Evolutionary conservation across 2,329 filamentous ascomycete species (phyloP), one percentile per base, ranked within the genome.

Genomic region (Chaetomium strumarium): DNA sequence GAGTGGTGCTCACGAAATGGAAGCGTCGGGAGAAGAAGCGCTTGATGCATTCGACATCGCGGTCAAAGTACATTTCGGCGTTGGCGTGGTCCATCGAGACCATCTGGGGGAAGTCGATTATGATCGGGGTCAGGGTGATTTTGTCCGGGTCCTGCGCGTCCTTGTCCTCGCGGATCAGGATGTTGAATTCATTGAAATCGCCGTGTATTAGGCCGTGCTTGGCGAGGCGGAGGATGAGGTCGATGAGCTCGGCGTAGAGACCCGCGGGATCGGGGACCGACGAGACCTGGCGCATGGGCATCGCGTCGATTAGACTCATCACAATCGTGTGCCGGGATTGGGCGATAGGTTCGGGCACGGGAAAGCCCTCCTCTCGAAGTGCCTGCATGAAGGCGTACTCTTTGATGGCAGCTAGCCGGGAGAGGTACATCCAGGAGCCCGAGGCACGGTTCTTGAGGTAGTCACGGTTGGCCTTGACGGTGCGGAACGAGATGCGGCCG

Each of bases 141-240:
- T 65, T 67, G 51, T 13, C 53, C 38, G 14, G 53, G 10, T 56
- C 51, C 0, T 31, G 37, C 16, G 55, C 40, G 43, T 56, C 43
- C 47, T 67, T 74, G 51, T 77, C 81, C 68, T 97, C 92, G 66
- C 93, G 90, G 67, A 99, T 84, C 33, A 99, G 75, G 58, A 99
- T 92, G 68, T 99, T 99, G 78, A 99, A 99, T 70, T 99, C 95
- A 74, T 99, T 99, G 75, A 95, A 99, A 68, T 99, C 93, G 57
- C 93, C 93, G 67, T 99, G 93, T 56, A 99, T 99, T 44, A 99
- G 75, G 7, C 93, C 93, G 61, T 91, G 84, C 56, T 83, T 83
- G 6, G 93, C 92, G 38, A 99, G 77, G 29, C 84, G 81, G 40
- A 99, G 75, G 51, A 99, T 90, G 62, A 96, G 80, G 39, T 83